A percentile compares a stretch with the other conserved stretches of the same genome.
These are phyloP conservation scores for Penicillium ochrochloron DNA, from an alignment of 495 filamentous ascomycete species.

Conservation along the genomic window DNA sequence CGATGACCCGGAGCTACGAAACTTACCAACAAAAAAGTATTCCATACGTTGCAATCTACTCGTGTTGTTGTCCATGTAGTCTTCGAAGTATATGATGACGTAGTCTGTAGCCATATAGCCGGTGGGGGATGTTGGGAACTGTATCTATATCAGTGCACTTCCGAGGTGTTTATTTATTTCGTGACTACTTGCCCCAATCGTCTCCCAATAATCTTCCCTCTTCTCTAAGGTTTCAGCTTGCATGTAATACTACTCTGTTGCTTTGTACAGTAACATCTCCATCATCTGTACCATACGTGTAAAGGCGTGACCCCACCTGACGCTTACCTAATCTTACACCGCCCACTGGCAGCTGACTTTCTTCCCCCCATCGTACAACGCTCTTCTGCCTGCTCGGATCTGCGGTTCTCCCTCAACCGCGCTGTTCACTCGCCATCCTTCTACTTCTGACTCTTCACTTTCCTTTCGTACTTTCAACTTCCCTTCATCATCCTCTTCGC, in stretches of 20 bases:
- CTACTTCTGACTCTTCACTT: not conserved
- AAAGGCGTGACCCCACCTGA: not conserved
- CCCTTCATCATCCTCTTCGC: not conserved
- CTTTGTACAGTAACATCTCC: not conserved
- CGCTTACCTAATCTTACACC: conserved; percentile 10
- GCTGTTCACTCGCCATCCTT: not conserved
- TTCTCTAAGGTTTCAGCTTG: not conserved
- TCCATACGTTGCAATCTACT: conserved; percentile 1
- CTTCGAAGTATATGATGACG: not conserved
- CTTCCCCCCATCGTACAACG: conserved; percentile 10
- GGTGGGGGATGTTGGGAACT: no score
- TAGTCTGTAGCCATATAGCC: not conserved
- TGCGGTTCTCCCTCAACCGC: not conserved
- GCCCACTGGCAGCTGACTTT: conserved; percentile 8
- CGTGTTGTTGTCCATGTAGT: not conserved
- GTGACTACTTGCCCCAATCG: not conserved
- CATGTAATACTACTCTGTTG: not conserved
- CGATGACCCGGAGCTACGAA: conserved; percentile 23
- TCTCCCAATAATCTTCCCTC: not conserved
- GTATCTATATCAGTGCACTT: not conserved
- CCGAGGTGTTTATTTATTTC: not conserved
- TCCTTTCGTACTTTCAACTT: not conserved
- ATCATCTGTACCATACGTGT: not conserved
- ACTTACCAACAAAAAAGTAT: conserved; percentile 24
- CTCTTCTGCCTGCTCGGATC: conserved; percentile 5